phyloP scores from a whole-genome alignment of 129 eudicot genomes.

The Chrysanthemum seticuspe region DNA sequence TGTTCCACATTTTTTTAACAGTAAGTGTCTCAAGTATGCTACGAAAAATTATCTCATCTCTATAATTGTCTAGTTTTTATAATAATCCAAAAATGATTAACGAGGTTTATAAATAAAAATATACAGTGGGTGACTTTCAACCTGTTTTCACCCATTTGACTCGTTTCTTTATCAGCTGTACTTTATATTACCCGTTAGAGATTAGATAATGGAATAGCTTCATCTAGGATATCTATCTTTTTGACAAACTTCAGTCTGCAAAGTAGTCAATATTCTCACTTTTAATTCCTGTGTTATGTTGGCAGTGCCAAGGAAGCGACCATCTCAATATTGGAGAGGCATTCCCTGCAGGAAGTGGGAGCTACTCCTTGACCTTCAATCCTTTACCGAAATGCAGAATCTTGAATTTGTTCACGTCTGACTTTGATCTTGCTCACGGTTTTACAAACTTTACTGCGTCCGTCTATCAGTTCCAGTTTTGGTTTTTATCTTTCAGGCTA shows the following conservation, averaged over 20 bases:
- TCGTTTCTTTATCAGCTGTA: background rate
- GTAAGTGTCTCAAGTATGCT: background rate
- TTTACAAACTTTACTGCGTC: background rate
- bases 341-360: constrained; percentile 47
- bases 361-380: constrained; percentile 19
- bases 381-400: constrained; percentile 2
- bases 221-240: background rate
- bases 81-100: background rate
- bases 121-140: background rate
- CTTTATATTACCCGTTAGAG: background rate
- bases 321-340: constrained; percentile 50
- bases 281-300: constrained; percentile 17
- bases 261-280: background rate
- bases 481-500: background rate
- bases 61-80: too few relatives aligned
- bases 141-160: background rate
- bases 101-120: background rate
- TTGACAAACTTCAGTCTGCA: background rate
- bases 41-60: background rate
- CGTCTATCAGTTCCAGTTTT: background rate
- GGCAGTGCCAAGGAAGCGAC: constrained; percentile 85
- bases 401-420: background rate
- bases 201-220: background rate
- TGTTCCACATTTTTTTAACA: background rate
- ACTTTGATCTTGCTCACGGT: constrained; percentile 17